phyloP scores from a whole-genome alignment of 2,329 filamentous ascomycete genomes.

The Stachybotrys elegans region DNA sequence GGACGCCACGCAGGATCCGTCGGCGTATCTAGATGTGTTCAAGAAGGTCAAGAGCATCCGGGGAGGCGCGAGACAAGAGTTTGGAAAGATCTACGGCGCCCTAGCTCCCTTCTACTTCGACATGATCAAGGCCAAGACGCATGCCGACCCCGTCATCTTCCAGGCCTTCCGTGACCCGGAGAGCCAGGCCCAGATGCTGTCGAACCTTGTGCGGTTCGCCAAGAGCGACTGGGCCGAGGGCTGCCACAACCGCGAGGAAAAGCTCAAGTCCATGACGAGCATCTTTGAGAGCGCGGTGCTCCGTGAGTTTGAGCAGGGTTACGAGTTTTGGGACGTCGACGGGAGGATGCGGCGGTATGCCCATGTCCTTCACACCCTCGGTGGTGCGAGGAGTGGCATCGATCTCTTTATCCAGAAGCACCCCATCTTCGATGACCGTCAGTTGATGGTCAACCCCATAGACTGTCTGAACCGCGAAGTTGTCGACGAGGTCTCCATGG shows the following conservation, averaged over 20 bases:
- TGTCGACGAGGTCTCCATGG: constrained; percentile 65
- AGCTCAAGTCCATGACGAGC: constrained; percentile 66
- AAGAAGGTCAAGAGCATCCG: constrained; percentile 70
- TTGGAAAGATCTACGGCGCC: constrained; percentile 83
- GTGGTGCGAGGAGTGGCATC: constrained; percentile 71
- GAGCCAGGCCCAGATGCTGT: constrained; percentile 83
- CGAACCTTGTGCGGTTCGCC: constrained; percentile 73
- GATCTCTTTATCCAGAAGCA: constrained; percentile 89
- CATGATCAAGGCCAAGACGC: constrained; percentile 64
- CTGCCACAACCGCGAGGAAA: constrained; percentile 65
- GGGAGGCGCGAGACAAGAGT: constrained; percentile 82
- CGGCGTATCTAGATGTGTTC: constrained; percentile 64
- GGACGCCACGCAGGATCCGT: constrained; percentile 51
- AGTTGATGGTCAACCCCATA: constrained; percentile 61
- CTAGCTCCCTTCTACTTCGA: constrained; percentile 87
- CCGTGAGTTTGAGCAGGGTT: constrained; percentile 88
- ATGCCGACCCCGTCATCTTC: constrained; percentile 79
- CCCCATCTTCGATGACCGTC: constrained; percentile 70
- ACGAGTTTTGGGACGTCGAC: constrained; percentile 82
- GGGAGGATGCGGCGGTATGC: constrained; percentile 87
- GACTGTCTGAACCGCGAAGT: constrained; percentile 73
- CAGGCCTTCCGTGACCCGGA: constrained; percentile 83
- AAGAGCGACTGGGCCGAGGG: constrained; percentile 77
- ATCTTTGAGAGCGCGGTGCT: constrained; percentile 90
- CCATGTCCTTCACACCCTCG: constrained; percentile 74